Percentiles rank a stretch among this genome's conserved stretches.
Evolutionary conservation across 768 basidiomycete species (phyloP).

Genomic region (Phanerochaete sordida): DNA sequence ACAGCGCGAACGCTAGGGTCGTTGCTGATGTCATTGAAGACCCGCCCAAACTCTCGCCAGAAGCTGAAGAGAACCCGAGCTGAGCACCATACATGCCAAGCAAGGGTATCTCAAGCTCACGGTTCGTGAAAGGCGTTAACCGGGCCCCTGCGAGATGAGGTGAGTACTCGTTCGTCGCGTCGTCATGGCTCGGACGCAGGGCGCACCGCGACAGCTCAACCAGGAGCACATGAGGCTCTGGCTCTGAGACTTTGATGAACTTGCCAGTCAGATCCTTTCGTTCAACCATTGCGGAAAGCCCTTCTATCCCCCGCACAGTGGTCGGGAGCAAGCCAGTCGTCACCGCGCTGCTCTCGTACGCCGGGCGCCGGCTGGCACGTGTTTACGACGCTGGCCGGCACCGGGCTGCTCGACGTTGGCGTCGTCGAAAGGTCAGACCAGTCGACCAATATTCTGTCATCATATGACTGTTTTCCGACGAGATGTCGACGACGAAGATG

Average conservation of each 20-base stretch:
- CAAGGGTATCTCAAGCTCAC: conserved; percentile 32
- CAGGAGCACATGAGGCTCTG: conserved; percentile 35
- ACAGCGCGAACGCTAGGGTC: conserved; percentile 63
- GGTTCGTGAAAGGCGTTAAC: conserved; percentile 64
- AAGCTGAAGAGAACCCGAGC: conserved; percentile 41
- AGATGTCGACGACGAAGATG: too few relatives aligned
- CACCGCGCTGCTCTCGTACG: too few relatives aligned
- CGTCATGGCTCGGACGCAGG: too few relatives aligned
- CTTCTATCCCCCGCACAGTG: too few relatives aligned
- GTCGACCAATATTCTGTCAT: too few relatives aligned
- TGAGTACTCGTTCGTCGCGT: not conserved
- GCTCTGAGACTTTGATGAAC: conserved; percentile 32
- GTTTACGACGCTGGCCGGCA: too few relatives aligned
- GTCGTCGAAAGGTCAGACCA: too few relatives aligned
- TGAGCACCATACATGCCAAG: conserved; percentile 3
- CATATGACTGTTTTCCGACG: too few relatives aligned
- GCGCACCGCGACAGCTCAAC: conserved; percentile 37
- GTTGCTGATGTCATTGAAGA: conserved; percentile 52
- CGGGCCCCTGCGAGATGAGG: conserved; percentile 43
- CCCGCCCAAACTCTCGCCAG: conserved; percentile 65
- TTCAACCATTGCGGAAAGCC: not conserved
- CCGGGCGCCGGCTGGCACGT: too few relatives aligned
- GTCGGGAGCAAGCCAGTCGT: too few relatives aligned
- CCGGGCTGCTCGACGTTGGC: too few relatives aligned
- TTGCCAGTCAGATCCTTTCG: conserved; percentile 17